Percentiles rank a stretch among this genome's conserved stretches.
phyloP scores from a whole-genome alignment of 768 basidiomycete genomes.

The Collybia sordida region DNA sequence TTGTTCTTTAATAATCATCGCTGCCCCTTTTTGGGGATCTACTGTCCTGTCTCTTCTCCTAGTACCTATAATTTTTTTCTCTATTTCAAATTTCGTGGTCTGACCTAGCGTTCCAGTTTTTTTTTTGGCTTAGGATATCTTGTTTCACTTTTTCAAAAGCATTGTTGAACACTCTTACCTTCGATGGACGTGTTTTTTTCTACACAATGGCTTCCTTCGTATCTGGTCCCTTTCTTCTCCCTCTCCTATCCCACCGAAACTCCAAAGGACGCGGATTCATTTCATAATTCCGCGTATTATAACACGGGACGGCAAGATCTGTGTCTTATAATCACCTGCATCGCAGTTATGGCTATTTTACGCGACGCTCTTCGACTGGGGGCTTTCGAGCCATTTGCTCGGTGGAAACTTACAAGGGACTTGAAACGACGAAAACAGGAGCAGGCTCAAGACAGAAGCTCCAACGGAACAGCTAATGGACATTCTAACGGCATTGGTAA shows the following conservation, averaged over 20 bases:
- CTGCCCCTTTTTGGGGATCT: neutral
- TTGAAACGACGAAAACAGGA: conserved; percentile 29
- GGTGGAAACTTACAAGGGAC: conserved; percentile 67
- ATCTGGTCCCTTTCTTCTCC: conserved; percentile 65
- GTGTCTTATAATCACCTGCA: conserved; percentile 79
- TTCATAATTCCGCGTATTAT: conserved; percentile 70
- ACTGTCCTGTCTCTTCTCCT: neutral
- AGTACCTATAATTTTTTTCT: too few species aligned
- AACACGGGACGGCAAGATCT: conserved; percentile 71
- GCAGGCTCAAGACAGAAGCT: conserved; percentile 13
- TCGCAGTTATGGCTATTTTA: conserved; percentile 82
- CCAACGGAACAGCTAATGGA: conserved; percentile 27
- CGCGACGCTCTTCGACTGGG: conserved; percentile 76
- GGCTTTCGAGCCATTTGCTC: conserved; percentile 80
- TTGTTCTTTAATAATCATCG: neutral
- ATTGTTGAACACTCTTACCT: conserved; percentile 16
- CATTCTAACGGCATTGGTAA: conserved; percentile 31
- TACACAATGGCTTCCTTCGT: conserved; percentile 45
- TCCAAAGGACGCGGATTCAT: conserved; percentile 67
- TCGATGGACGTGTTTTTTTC: conserved; percentile 15
- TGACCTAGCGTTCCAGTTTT: conserved; percentile 13
- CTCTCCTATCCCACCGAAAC: conserved; percentile 67
- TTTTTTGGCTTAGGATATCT: neutral
- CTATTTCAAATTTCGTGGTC: conserved; percentile 2
- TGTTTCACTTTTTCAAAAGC: conserved; percentile 11